Percentiles rank a stretch among this genome's conserved stretches.
Conservation (phyloP, 768 basidiomycete genomes). For the Lactarius pseudohatsudake region DNA sequence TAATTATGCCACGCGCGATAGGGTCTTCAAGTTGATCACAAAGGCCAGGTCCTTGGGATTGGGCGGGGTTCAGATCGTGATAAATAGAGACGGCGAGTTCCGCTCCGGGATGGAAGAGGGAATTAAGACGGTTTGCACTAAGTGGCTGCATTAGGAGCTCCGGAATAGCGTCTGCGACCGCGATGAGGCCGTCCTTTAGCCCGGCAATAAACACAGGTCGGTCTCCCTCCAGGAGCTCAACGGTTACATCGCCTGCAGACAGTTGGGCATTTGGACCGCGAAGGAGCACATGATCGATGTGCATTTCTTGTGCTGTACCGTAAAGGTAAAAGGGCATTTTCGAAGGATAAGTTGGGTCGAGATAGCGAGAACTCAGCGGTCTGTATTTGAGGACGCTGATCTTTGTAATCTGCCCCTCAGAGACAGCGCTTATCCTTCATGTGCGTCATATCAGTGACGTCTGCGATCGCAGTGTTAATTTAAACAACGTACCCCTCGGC, state of each 20-base stretch:
- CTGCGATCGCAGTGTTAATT: neutral
- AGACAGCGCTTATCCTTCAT: constrained; percentile 21
- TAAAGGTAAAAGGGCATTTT: constrained; percentile 45
- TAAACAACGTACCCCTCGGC: constrained; percentile 14
- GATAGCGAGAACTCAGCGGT: constrained; percentile 34
- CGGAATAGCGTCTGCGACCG: constrained; percentile 25
- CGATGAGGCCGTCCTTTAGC: constrained; percentile 27
- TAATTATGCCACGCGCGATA: constrained; percentile 27
- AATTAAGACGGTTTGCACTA: constrained; percentile 2
- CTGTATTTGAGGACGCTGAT: constrained; percentile 37
- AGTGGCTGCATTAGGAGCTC: constrained; percentile 31
- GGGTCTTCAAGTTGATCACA: constrained; percentile 16
- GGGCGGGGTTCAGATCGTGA: constrained; percentile 16
- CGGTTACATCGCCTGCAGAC: constrained; percentile 25
- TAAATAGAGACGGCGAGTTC: constrained; percentile 24
- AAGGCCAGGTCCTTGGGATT: constrained; percentile 24
- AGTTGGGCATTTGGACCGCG: constrained; percentile 32
- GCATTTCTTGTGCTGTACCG: constrained; percentile 34
- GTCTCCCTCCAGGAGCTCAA: constrained; percentile 22
- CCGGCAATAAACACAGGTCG: constrained; percentile 12
- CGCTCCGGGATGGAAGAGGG: constrained; percentile 25
- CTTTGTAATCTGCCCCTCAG: constrained; percentile 30
- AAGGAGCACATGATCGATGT: constrained; percentile 40
- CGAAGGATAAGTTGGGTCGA: constrained; percentile 36
- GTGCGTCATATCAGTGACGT: neutral